phyloP scores from a whole-genome alignment of 169 alveolate species.

The Amoebophrya sp. region DNA sequence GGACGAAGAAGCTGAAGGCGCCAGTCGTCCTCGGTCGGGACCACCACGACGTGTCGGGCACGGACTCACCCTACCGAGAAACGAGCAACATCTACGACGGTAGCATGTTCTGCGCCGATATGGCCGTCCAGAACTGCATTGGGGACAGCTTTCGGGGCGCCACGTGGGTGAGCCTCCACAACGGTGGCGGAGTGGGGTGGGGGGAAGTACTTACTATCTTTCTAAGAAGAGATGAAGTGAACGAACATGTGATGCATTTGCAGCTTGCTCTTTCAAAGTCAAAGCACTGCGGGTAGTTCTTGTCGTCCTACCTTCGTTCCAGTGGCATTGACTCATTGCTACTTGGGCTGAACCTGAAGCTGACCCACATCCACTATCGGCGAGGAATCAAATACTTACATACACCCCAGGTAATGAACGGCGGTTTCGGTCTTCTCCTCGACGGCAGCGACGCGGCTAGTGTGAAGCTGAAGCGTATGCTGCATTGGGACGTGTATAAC shows the following conservation, averaged over 20 bases:
- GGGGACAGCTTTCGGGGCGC: conserved; percentile 50
- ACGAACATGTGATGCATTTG: too few species aligned
- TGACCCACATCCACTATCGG: too few species aligned
- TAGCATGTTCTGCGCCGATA: conserved; percentile 43
- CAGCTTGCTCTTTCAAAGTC: too few species aligned
- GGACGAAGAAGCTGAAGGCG: conserved; percentile 28
- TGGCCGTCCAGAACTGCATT: conserved; percentile 41
- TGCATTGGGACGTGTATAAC: conserved; percentile 45
- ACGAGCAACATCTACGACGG: conserved; percentile 46
- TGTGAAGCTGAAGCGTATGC: conserved; percentile 37
- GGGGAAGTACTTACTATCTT: conserved; percentile 34
- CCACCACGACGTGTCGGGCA: conserved; percentile 53
- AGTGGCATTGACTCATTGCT: too few species aligned
- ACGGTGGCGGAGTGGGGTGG: conserved; percentile 60
- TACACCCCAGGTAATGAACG: conserved; percentile 28
- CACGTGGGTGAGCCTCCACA: conserved; percentile 49
- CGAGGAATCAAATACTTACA: too few species aligned
- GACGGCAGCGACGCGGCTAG: conserved; percentile 46
- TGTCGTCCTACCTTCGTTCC: too few species aligned
- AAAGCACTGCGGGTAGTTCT: too few species aligned
- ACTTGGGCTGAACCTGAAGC: too few species aligned
- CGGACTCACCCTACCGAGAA: conserved; percentile 47
- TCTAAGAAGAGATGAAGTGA: too few species aligned
- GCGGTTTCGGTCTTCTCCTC: conserved; percentile 50
- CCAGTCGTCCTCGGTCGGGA: conserved; percentile 45